Conservation (phyloP, 495 filamentous ascomycete genomes). For the Choiromyces venosus region DNA sequence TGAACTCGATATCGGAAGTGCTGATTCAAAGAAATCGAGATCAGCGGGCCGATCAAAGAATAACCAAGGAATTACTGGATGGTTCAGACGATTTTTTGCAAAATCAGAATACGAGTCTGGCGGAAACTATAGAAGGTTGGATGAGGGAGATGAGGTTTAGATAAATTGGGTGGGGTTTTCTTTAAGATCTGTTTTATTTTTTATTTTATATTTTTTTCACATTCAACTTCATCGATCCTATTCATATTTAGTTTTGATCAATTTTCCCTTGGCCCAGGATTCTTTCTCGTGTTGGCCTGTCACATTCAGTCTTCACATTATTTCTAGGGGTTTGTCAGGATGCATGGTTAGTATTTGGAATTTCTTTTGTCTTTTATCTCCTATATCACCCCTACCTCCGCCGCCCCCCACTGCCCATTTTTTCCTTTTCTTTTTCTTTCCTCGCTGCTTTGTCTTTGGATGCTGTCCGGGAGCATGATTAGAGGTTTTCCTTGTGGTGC, state of each 20-base stretch:
- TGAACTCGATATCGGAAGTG: constrained; percentile 67
- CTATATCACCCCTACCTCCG: not conserved
- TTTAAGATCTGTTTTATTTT: not conserved
- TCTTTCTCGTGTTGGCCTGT: not conserved
- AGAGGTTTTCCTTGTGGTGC: not conserved
- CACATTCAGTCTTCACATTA: not conserved
- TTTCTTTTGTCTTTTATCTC: not conserved
- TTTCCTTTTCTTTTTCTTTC: not conserved
- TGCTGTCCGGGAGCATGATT: not conserved
- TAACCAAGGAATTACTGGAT: constrained; percentile 48
- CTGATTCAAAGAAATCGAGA: constrained; percentile 45
- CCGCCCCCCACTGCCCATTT: not conserved
- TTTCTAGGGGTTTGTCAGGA: not conserved
- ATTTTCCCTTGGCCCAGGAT: not conserved
- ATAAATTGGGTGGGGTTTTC: constrained; percentile 6
- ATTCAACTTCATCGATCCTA: not conserved
- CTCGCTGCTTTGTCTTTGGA: not conserved
- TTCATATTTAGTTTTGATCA: not conserved
- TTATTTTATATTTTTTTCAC: not conserved
- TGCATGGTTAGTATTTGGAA: not conserved
- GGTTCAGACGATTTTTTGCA: constrained; percentile 49
- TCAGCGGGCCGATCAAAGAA: constrained; percentile 43
- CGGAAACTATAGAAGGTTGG: constrained; percentile 60
- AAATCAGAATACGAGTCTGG: constrained; percentile 44
- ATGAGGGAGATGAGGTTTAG: constrained; percentile 56